These are phyloP conservation scores for Tetradesmus obliquus DNA, from an alignment of 139 green algal species.

Conservation along the genomic window DNA sequence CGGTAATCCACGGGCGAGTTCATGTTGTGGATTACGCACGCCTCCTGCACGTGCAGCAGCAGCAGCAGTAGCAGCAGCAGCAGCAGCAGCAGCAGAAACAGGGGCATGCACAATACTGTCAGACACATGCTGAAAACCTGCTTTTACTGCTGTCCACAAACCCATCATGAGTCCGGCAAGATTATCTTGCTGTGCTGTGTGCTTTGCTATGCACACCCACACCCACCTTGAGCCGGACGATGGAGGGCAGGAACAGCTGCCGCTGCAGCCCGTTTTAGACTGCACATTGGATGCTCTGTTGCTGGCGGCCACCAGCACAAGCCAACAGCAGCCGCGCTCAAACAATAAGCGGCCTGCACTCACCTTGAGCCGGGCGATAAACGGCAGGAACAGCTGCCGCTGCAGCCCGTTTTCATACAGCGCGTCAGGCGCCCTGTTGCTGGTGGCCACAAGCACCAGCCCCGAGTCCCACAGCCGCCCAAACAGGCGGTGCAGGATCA, in stretches of 20 bases:
- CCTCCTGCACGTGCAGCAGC: slow-evolving; percentile 53
- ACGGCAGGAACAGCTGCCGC: slow-evolving; percentile 95
- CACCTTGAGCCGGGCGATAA: slow-evolving; percentile 91
- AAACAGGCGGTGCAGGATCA: slow-evolving; percentile 94
- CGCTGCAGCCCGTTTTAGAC: slow-evolving; percentile 95
- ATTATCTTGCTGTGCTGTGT: too few species aligned
- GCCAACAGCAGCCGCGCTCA: too few species aligned
- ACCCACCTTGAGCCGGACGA: slow-evolving; percentile 81
- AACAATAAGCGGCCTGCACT: not conserved
- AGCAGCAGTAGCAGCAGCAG: not conserved
- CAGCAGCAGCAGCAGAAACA: too few species aligned
- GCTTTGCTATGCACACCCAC: too few species aligned
- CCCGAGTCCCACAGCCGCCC: slow-evolving; percentile 80
- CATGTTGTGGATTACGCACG: slow-evolving; percentile 93
- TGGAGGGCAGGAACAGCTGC: slow-evolving; percentile 97
- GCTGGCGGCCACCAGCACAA: slow-evolving; percentile 76
- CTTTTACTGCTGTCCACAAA: too few species aligned
- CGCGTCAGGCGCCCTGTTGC: slow-evolving; percentile 81
- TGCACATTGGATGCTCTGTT: slow-evolving; percentile 86
- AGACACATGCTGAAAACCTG: too few species aligned
- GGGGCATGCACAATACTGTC: too few species aligned
- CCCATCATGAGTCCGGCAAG: too few species aligned
- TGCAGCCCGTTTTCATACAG: slow-evolving; percentile 97
- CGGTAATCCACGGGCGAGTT: slow-evolving; percentile 89
- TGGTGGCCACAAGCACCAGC: slow-evolving; percentile 92